Evolutionary conservation across 208 protist genomes (phyloP), one percentile per base, ranked within the genome.

Genomic region (Crithidia mellificae): DNA sequence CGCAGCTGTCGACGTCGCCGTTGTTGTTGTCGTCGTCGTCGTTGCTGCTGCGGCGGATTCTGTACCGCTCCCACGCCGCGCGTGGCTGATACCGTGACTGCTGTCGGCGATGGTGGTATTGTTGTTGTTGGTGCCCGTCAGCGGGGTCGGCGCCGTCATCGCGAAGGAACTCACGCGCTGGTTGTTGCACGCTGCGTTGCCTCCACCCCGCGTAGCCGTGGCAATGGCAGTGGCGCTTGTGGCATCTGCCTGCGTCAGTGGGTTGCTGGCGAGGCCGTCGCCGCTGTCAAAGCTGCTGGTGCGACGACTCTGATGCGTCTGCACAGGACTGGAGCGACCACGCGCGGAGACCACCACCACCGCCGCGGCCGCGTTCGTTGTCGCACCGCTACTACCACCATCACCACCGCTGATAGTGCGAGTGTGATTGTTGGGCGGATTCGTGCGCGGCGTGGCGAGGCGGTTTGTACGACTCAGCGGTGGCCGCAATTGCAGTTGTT

Each of bases 281-380:
- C 41, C 41, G 27, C 56, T 63, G 25, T 51, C 41, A 12, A 63
- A 41, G 41, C 41, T 46, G 27, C 27, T 34, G 25, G 25, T 27
- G 6, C 41, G 25, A 1, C 56, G 24, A 41, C 56, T 24, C 22
- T 49, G 56, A 5, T 25, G 36, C 17, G 25, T 4, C 41, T 38
- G 56, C 56, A 63, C 41, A 3, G 56, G 41, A 29, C 56, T 63
- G 27, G 56, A 63, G 25, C 27, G 56, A 0, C 56, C 41, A 38
- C 41, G 56, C 27, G 41, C 41, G 6, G 56, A 20, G 0, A 47
- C 22, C 24, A 51, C 41, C 12, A 38, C 56, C 19, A 9, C 27
- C 0, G 25, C 24, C 2, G 39, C 44, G 17, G 2, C n/a, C n/a
- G n/a, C n/a, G n/a, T n/a, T n/a, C n/a, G n/a, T n/a, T n/a, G n/a